Conservation (phyloP, 1,284 basidiomycete genomes). For the Butyriboletus appendiculatus region DNA sequence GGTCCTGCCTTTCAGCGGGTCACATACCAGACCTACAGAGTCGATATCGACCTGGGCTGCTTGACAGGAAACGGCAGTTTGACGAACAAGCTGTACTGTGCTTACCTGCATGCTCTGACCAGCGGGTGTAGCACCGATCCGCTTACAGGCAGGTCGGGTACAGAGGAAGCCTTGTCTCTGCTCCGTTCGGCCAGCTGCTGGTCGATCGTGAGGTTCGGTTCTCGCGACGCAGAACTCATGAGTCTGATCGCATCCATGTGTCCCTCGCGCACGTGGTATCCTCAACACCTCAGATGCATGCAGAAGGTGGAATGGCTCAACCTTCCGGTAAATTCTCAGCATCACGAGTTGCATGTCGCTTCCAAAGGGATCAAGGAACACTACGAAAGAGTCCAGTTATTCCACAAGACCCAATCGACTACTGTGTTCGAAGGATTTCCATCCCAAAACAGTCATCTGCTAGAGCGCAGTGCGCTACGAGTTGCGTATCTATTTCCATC, state of each 20-base stretch:
- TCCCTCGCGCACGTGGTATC: slow-evolving; percentile 41
- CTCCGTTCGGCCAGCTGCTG: slow-evolving; percentile 39
- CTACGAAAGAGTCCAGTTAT: slow-evolving; percentile 17
- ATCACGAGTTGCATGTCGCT: slow-evolving; percentile 30
- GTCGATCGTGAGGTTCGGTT: slow-evolving; percentile 40
- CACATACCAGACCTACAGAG: slow-evolving; percentile 39
- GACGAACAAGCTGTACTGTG: slow-evolving; percentile 39
- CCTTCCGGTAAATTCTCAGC: slow-evolving; percentile 33
- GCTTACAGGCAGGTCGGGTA: slow-evolving; percentile 45
- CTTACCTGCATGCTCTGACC: slow-evolving; percentile 50
- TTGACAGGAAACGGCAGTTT: slow-evolving; percentile 40
- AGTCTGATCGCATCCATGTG: slow-evolving; percentile 36
- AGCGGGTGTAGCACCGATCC: slow-evolving; percentile 44
- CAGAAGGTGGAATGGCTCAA: slow-evolving; percentile 27
- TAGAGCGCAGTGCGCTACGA: slow-evolving; percentile 15
- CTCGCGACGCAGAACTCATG: slow-evolving; percentile 36
- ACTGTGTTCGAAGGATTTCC: slow-evolving; percentile 8
- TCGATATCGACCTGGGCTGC: slow-evolving; percentile 42
- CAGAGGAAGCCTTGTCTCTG: slow-evolving; percentile 44
- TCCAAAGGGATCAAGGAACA: slow-evolving; percentile 35
- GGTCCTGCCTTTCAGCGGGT: slow-evolving; percentile 9
- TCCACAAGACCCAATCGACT: neutral
- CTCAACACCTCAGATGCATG: slow-evolving; percentile 40
- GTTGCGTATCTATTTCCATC: slow-evolving; percentile 11
- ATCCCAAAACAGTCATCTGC: slow-evolving; percentile 6